Evolutionary conservation across 192 early-diverging fungal species (phyloP).

Genomic region (Backusella mclennaniae): DNA sequence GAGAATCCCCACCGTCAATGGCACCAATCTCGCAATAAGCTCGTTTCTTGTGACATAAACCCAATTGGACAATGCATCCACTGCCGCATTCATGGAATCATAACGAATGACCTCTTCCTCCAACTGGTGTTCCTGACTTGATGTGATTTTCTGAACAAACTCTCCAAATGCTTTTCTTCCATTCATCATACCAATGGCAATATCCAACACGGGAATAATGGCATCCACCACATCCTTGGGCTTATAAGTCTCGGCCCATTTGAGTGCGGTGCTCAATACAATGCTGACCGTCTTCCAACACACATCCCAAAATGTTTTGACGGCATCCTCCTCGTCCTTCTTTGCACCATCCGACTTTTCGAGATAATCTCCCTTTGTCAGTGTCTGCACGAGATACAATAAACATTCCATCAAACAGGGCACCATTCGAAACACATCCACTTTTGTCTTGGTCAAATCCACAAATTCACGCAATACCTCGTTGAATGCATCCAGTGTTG

Average conservation of each 20-base stretch:
- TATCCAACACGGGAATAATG: conserved; percentile 23
- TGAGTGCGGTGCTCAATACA: conserved; percentile 5
- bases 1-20: conserved; percentile 17
- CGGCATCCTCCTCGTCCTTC: conserved; percentile 8
- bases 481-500: conserved; percentile 2
- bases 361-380: background rate
- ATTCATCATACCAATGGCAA: conserved; percentile 14
- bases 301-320: conserved; percentile 21
- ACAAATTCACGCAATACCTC: background rate
- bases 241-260: conserved; percentile 22
- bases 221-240: conserved; percentile 21
- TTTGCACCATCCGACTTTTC: background rate
- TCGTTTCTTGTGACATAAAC: conserved; percentile 27
- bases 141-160: conserved; percentile 1
- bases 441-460: conserved; percentile 2
- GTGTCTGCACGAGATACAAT: background rate
- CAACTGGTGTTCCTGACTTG: background rate
- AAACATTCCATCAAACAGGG: background rate
- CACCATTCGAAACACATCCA: background rate
- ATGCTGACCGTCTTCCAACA: conserved; percentile 21
- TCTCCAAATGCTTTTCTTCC: background rate
- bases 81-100: background rate
- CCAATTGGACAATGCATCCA: conserved; percentile 34
- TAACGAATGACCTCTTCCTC: background rate
- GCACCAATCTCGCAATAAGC: conserved; percentile 22